A percentile compares a stretch with the other conserved stretches of the same genome.
Evolutionary conservation across 1,284 basidiomycete species (phyloP).

Genomic region (Cryptococcus hybrid): DNA sequence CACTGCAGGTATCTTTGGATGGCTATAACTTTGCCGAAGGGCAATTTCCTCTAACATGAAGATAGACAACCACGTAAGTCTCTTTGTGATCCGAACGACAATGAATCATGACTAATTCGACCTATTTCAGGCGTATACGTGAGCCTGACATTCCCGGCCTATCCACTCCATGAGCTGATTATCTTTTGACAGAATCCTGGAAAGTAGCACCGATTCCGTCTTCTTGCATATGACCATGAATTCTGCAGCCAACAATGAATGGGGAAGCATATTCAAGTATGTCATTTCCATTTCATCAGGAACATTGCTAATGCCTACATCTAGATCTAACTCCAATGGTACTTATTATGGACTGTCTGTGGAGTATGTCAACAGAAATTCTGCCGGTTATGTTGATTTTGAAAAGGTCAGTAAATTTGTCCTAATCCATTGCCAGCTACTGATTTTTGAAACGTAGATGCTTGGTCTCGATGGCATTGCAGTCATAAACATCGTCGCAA

Average conservation of each 20-base stretch:
- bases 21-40: constrained; percentile 80
- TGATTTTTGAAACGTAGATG: constrained; percentile 53
- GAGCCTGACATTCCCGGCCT: neutral
- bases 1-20: constrained; percentile 88
- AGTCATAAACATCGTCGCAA: constrained; percentile 76
- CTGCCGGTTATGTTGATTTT: constrained; percentile 88
- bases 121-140: constrained; percentile 35
- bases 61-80: constrained; percentile 69
- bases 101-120: constrained; percentile 4
- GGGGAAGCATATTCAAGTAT: constrained; percentile 81
- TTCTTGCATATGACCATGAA: constrained; percentile 97
- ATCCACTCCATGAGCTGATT: neutral
- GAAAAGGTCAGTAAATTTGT: constrained; percentile 63
- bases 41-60: constrained; percentile 83
- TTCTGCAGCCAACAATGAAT: constrained; percentile 67
- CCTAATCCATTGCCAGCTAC: neutral
- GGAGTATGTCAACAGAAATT: constrained; percentile 86
- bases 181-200: constrained; percentile 70
- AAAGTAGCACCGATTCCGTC: constrained; percentile 87
- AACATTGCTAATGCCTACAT: neutral
- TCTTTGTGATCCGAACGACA: neutral
- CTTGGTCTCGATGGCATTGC: constrained; percentile 94
- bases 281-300: neutral
- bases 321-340: constrained; percentile 90
- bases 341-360: constrained; percentile 89